Conservation (phyloP, 352 stramenopile species). For the Sclerospora graminicola region DNA sequence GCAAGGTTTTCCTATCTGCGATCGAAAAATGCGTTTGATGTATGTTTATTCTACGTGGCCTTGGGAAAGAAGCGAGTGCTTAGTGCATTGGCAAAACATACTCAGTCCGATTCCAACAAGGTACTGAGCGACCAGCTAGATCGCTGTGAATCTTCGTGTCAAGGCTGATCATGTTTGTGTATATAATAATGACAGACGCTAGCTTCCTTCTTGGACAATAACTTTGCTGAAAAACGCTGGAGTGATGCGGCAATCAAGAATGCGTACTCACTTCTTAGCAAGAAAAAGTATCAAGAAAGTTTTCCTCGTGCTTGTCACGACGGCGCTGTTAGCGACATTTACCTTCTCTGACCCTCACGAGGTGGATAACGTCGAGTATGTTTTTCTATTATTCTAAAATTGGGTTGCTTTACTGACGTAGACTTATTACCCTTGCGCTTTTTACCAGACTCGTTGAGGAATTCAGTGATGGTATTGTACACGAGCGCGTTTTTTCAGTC, state of each 20-base stretch:
- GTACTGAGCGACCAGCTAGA: too few relatives aligned
- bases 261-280: slow-evolving; percentile 90
- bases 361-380: too few relatives aligned
- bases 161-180: neutral
- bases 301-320: too few relatives aligned
- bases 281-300: slow-evolving; percentile 93
- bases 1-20: slow-evolving; percentile 58
- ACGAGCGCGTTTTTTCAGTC: too few relatives aligned
- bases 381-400: too few relatives aligned
- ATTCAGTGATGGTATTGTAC: too few relatives aligned
- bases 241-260: slow-evolving; percentile 89
- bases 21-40: slow-evolving; percentile 62
- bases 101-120: slow-evolving; percentile 58
- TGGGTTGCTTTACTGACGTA: too few relatives aligned
- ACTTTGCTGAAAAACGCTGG: slow-evolving; percentile 78
- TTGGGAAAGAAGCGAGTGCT: slow-evolving; percentile 77
- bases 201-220: slow-evolving; percentile 63
- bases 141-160: neutral
- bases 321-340: too few relatives aligned
- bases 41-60: slow-evolving; percentile 66
- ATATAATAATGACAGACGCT: slow-evolving; percentile 37
- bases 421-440: too few relatives aligned
- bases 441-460: too few relatives aligned
- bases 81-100: slow-evolving; percentile 58
- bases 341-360: too few relatives aligned